These are phyloP conservation scores for Elsinoe fawcettii DNA, from an alignment of 2,329 filamentous ascomycete genomes.

Conservation along the genomic window DNA sequence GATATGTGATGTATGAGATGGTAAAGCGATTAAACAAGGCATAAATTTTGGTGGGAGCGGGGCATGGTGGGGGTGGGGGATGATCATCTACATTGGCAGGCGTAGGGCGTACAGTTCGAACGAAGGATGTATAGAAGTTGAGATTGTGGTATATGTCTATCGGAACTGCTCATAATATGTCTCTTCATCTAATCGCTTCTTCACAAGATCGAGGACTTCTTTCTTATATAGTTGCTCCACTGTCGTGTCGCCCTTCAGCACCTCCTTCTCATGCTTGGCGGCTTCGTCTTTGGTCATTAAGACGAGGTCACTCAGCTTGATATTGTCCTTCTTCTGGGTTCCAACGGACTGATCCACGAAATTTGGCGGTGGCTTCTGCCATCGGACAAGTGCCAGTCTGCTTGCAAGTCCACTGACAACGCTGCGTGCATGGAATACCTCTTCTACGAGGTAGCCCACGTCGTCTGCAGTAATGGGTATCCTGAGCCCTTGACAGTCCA, in stretches of 20 bases:
- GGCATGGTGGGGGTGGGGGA: not conserved
- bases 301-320: constrained; percentile 66
- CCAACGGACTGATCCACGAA: constrained; percentile 59
- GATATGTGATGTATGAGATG: not conserved
- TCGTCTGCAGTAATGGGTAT: constrained; percentile 72
- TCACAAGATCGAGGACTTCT: constrained; percentile 59
- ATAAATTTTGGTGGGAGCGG: not conserved
- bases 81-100: not conserved
- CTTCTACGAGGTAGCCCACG: constrained; percentile 80
- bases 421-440: constrained; percentile 78
- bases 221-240: constrained; percentile 67
- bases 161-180: constrained; percentile 4
- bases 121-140: not conserved
- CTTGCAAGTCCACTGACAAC: constrained; percentile 74
- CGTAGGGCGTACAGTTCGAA: not conserved
- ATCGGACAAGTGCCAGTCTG: constrained; percentile 69
- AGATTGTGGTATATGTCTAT: not conserved
- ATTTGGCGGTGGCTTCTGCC: constrained; percentile 57
- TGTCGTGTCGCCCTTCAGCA: constrained; percentile 61
- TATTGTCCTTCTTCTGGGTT: constrained; percentile 68
- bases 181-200: constrained; percentile 60
- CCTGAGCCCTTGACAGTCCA: constrained; percentile 62
- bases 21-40: not conserved
- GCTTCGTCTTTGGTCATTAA: constrained; percentile 93
- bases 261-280: constrained; percentile 65